Percentiles rank a stretch among this genome's conserved stretches.
Evolutionary conservation across 176 grass and related monocot genomes (phyloP).

Genomic region (Poa pratensis): DNA sequence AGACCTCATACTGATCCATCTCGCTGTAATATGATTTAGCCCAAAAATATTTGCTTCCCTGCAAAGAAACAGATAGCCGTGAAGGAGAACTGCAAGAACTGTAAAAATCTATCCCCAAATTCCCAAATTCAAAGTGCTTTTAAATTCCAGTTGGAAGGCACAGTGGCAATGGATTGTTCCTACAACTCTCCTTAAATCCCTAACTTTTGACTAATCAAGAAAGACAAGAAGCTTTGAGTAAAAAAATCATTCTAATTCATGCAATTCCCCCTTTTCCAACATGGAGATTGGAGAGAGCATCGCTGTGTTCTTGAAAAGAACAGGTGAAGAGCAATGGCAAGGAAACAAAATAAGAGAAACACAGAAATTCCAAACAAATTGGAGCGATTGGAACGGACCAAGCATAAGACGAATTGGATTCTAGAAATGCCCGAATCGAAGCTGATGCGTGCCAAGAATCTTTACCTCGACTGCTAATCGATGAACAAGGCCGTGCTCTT

Average conservation of each 20-base stretch:
- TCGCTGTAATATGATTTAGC: constrained; percentile 11
- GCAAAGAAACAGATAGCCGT: background rate
- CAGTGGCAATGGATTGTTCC: background rate
- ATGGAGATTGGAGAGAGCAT: background rate
- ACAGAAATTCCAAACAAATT: background rate
- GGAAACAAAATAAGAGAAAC: background rate
- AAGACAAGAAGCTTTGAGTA: background rate
- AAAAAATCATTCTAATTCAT: background rate
- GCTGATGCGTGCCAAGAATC: background rate
- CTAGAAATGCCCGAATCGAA: background rate
- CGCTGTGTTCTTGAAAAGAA: background rate
- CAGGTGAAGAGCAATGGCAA: background rate
- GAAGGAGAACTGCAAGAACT: constrained; percentile 22
- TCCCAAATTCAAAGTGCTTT: background rate
- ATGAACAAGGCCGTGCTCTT: background rate
- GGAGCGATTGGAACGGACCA: background rate
- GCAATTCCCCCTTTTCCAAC: background rate
- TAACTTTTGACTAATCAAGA: background rate
- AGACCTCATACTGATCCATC: constrained; percentile 94
- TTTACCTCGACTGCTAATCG: constrained; percentile 23
- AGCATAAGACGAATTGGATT: background rate
- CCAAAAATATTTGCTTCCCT: constrained; percentile 29
- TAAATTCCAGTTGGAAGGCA: background rate
- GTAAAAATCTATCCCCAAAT: constrained; percentile 12
- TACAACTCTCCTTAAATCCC: background rate